These are phyloP conservation scores for Delonix regia DNA, from an alignment of 306 rosid species.

Conservation along the genomic window DNA sequence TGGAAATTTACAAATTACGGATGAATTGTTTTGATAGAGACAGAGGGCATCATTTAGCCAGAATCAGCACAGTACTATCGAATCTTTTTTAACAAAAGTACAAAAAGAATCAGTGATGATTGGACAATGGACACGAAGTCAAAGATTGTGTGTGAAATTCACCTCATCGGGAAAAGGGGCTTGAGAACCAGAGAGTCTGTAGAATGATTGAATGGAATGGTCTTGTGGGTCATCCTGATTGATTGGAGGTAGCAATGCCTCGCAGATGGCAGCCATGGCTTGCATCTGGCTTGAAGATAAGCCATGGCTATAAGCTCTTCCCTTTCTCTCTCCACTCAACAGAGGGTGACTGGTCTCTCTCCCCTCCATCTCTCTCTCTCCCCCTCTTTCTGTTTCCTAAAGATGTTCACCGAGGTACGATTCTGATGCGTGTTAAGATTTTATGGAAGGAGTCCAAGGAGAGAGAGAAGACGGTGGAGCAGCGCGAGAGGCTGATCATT, in stretches of 20 bases:
- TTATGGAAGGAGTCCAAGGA: not conserved
- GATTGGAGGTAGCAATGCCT: conserved; percentile 68
- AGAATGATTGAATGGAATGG: conserved; percentile 46
- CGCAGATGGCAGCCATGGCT: conserved; percentile 67
- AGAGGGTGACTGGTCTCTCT: conserved; percentile 48
- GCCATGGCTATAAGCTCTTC: conserved; percentile 60
- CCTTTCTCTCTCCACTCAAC: conserved; percentile 53
- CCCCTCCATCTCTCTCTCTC: conserved; percentile 36
- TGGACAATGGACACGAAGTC: too few species aligned
- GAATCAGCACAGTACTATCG: not conserved
- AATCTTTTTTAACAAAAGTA: not conserved
- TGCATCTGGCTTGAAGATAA: conserved; percentile 66
- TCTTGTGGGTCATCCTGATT: conserved; percentile 25
- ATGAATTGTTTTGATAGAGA: not conserved
- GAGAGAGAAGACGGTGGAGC: too few species aligned
- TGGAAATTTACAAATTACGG: not conserved
- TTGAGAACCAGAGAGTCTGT: conserved; percentile 62
- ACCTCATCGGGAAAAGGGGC: conserved; percentile 83
- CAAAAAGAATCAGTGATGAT: too few species aligned
- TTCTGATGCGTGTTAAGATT: not conserved
- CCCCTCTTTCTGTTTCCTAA: not conserved
- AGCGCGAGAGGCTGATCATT: too few species aligned
- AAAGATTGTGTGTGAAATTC: not conserved
- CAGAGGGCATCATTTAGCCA: not conserved
- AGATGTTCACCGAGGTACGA: not conserved